phyloP scores from a whole-genome alignment of 108 stramenopile genomes.

The Cylindrotheca closterium region DNA sequence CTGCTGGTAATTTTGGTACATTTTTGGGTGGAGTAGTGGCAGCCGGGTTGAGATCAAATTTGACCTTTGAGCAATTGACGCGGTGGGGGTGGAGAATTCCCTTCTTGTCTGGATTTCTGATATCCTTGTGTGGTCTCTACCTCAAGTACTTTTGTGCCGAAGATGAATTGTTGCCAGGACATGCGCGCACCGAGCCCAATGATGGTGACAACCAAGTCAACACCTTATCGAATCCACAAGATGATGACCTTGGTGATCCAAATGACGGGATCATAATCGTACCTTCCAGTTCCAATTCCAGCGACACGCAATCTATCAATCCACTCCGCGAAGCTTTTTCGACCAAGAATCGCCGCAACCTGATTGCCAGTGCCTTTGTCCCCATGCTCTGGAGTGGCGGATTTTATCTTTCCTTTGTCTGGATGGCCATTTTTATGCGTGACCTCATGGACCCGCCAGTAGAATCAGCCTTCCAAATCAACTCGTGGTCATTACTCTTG shows the following conservation, averaged over 20 bases:
- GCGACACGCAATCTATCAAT: conserved; percentile 28
- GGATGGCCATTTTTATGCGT: conserved; percentile 73
- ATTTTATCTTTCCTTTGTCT: conserved; percentile 73
- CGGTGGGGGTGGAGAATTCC: conserved; percentile 77
- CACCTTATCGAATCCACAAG: background rate
- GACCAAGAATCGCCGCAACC: conserved; percentile 40
- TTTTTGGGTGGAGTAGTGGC: conserved; percentile 57
- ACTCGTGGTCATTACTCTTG: conserved; percentile 44
- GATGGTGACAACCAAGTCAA: conserved; percentile 3
- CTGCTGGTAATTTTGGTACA: conserved; percentile 63
- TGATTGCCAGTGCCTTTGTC: conserved; percentile 51
- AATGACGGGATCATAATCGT: background rate
- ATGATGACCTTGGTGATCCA: background rate
- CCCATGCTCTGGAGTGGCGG: conserved; percentile 64
- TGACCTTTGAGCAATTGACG: conserved; percentile 42
- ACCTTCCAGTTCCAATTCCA: background rate
- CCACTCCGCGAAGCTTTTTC: conserved; percentile 60
- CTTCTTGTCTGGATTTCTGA: conserved; percentile 61
- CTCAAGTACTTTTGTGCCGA: conserved; percentile 51
- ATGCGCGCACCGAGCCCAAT: background rate
- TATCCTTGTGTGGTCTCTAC: conserved; percentile 56
- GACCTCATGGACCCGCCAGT: conserved; percentile 62
- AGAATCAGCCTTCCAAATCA: conserved; percentile 58
- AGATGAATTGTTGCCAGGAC: conserved; percentile 33
- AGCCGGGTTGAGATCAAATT: conserved; percentile 27